Conservation (phyloP, 805 yeast genomes). For the Metschnikowia vanudenii region DNA sequence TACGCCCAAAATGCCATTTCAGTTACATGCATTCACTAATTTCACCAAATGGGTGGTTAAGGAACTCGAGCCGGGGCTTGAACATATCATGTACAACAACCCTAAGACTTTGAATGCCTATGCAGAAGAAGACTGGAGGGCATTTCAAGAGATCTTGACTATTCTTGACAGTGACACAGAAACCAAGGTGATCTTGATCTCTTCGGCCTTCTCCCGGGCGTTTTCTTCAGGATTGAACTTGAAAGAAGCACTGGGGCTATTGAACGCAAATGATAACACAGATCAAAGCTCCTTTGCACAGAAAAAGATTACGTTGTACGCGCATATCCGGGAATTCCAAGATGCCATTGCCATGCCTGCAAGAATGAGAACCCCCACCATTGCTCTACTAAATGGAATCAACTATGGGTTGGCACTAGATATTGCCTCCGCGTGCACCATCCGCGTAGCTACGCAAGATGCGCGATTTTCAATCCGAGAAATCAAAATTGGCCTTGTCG, state of each 20-base stretch:
- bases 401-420: conserved; percentile 69
- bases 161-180: conserved; percentile 43
- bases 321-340: conserved; percentile 58
- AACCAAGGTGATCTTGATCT: conserved; percentile 51
- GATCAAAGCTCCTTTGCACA: conserved; percentile 15
- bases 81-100: conserved; percentile 60
- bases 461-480: conserved; percentile 61
- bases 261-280: conserved; percentile 9
- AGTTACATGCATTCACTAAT: conserved; percentile 6
- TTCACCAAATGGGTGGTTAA: conserved; percentile 33
- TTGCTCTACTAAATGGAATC: conserved; percentile 64
- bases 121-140: conserved; percentile 53
- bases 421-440: conserved; percentile 55
- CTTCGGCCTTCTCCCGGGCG: conserved; percentile 54
- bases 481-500: conserved; percentile 69
- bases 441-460: conserved; percentile 55
- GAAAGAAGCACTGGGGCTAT: conserved; percentile 25
- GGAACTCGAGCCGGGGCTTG: conserved; percentile 46
- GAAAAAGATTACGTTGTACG: conserved; percentile 29
- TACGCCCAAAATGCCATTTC: conserved; percentile 11
- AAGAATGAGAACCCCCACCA: conserved; percentile 56
- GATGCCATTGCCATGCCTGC: conserved; percentile 49
- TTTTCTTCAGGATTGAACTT: conserved; percentile 70
- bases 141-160: conserved; percentile 49
- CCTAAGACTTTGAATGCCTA: conserved; percentile 61